These are phyloP conservation scores for Rhizodiscina lignyota DNA, from an alignment of 495 filamentous ascomycete genomes.

Conservation along the genomic window DNA sequence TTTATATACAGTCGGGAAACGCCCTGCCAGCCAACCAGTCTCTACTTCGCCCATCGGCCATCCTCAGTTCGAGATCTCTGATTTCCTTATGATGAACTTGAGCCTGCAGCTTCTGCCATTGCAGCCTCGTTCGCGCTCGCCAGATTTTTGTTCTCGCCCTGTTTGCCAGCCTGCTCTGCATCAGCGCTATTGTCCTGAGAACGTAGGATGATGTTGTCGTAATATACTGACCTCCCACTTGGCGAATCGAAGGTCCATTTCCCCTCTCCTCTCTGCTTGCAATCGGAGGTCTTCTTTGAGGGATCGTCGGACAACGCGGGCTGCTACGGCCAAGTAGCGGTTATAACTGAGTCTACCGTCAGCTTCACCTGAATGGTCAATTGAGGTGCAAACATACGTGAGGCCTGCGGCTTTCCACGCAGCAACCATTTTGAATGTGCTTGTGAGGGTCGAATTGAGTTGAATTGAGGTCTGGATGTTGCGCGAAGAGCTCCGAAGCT, in stretches of 20 bases:
- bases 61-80: no score
- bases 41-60: no score
- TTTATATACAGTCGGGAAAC: no score
- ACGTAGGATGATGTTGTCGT: no score
- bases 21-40: no score
- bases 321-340: constrained; percentile 62
- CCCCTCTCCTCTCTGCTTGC: constrained; percentile 72
- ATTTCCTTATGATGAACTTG: constrained; percentile 4
- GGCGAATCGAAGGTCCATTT: constrained; percentile 79
- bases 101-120: constrained; percentile 29
- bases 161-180: constrained; percentile 83
- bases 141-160: constrained; percentile 67
- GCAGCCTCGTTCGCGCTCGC: constrained; percentile 53
- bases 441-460: no score
- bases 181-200: constrained; percentile 6
- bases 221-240: constrained; percentile 79
- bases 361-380: constrained; percentile 5
- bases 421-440: constrained; percentile 93
- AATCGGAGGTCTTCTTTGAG: constrained; percentile 87
- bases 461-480: no score
- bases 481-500: no score
- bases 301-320: constrained; percentile 71
- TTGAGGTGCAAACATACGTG: constrained; percentile 44
- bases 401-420: constrained; percentile 97
- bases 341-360: constrained; percentile 45